Evolutionary conservation across 1,284 basidiomycete species (phyloP).

Genomic region (Naganishia liquefaciens): DNA sequence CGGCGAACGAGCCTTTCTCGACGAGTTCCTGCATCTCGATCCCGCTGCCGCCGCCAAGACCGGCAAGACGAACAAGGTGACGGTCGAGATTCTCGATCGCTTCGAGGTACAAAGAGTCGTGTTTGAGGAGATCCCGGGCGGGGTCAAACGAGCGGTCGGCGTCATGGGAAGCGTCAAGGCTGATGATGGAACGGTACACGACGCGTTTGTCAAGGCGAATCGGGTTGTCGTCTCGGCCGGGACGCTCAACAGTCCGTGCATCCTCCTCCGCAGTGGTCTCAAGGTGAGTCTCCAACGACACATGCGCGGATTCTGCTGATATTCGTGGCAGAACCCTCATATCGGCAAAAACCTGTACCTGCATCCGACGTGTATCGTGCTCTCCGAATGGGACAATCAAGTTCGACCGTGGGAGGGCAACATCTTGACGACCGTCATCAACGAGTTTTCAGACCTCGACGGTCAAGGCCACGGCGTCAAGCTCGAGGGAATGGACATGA

Average conservation of each 20-base stretch:
- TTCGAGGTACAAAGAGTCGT: conserved; percentile 18
- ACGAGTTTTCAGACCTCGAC: conserved; percentile 47
- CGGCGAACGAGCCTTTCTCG: conserved; percentile 24
- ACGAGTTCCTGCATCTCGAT: conserved; percentile 15
- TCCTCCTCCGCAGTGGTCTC: conserved; percentile 54
- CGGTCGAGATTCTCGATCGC: conserved; percentile 18
- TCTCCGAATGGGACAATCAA: conserved; percentile 53
- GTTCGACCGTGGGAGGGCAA: conserved; percentile 56
- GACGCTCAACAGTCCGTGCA: conserved; percentile 54
- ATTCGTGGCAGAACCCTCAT: conserved; percentile 47
- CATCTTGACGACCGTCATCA: conserved; percentile 55
- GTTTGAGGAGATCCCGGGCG: conserved; percentile 1
- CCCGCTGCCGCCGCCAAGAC: neutral
- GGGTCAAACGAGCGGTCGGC: conserved; percentile 5
- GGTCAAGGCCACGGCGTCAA: conserved; percentile 53
- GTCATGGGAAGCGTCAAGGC: conserved; percentile 3
- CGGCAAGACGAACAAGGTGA: neutral
- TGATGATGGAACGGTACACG: conserved; percentile 34
- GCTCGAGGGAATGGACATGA: conserved; percentile 55
- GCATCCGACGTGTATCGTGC: conserved; percentile 55
- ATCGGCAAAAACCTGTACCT: conserved; percentile 56
- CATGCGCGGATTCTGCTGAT: neutral
- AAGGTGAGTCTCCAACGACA: neutral
- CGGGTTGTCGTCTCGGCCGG: conserved; percentile 54
- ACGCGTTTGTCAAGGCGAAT: conserved; percentile 47